Conservation (phyloP, 495 filamentous ascomycete genomes). For the Pseudomonodictys pantanalensis region DNA sequence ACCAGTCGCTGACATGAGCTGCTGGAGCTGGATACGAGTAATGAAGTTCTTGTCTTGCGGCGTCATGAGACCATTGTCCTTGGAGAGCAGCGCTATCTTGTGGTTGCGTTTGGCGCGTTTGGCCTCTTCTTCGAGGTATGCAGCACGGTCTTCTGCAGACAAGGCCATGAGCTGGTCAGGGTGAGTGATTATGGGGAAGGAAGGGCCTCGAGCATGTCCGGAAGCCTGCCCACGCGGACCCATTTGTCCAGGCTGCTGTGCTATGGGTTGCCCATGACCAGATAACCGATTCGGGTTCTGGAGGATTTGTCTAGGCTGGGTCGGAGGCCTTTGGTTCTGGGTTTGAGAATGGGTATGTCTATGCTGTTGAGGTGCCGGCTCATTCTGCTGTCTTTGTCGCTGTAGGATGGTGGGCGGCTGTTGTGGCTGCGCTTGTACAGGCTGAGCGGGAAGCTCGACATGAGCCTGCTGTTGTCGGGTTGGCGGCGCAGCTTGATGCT, state of each 20-base stretch:
- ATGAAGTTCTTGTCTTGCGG: constrained; percentile 99
- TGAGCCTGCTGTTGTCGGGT: constrained; percentile 22
- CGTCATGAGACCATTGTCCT: constrained; percentile 96
- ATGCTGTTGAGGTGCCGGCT: constrained; percentile 25
- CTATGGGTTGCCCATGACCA: constrained; percentile 37
- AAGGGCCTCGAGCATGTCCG: constrained; percentile 39
- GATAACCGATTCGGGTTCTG: constrained; percentile 50
- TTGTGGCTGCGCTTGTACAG: constrained; percentile 33
- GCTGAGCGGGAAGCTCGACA: constrained; percentile 42
- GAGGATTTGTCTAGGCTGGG: constrained; percentile 47
- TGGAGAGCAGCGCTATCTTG: constrained; percentile 92
- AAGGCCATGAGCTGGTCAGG: constrained; percentile 72
- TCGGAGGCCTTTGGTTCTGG: constrained; percentile 45
- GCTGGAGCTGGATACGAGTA: constrained; percentile 94
- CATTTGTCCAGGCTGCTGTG: constrained; percentile 18
- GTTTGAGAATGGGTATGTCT: constrained; percentile 32
- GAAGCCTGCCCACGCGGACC: constrained; percentile 35
- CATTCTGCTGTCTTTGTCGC: constrained; percentile 45
- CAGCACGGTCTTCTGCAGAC: constrained; percentile 72
- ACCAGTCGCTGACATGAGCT: constrained; percentile 86
- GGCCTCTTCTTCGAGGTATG: constrained; percentile 83
- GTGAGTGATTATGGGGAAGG: constrained; percentile 54
- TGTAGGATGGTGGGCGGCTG: constrained; percentile 51
- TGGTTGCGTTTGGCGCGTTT: constrained; percentile 96
- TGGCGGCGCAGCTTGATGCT: constrained; percentile 14